phyloP scores from a whole-genome alignment of 768 basidiomycete species.

The Boletus insuetus region DNA sequence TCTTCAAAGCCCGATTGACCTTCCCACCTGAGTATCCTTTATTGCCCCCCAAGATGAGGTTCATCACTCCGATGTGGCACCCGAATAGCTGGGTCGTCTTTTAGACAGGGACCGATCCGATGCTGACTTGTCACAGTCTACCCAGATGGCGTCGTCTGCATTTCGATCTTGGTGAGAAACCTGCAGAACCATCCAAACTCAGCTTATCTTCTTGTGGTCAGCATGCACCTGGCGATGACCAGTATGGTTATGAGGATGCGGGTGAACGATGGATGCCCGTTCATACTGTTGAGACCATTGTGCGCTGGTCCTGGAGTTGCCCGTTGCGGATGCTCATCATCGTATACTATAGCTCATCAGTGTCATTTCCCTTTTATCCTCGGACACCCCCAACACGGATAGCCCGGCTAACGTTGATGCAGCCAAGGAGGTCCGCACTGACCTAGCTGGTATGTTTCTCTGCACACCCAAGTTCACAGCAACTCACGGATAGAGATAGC shows the following conservation, averaged over 20 bases:
- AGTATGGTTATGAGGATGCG: conserved; percentile 96
- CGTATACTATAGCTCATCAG: conserved; percentile 71
- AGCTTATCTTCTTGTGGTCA: conserved; percentile 30
- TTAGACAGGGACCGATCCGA: neutral
- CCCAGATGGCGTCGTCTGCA: conserved; percentile 87
- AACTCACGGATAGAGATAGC: conserved; percentile 39
- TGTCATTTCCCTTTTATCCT: conserved; percentile 93
- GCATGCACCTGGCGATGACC: conserved; percentile 96
- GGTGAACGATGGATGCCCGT: conserved; percentile 98
- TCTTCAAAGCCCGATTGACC: conserved; percentile 86
- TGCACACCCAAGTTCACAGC: neutral
- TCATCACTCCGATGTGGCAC: conserved; percentile 95
- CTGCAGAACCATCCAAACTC: neutral
- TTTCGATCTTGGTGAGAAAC: conserved; percentile 81
- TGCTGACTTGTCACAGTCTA: conserved; percentile 60
- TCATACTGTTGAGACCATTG: conserved; percentile 95
- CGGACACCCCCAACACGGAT: conserved; percentile 86
- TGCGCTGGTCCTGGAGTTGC: conserved; percentile 35
- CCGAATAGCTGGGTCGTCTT: conserved; percentile 76
- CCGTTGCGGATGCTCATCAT: neutral
- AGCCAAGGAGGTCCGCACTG: conserved; percentile 78
- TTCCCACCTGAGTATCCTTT: conserved; percentile 92
- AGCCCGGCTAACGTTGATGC: conserved; percentile 97
- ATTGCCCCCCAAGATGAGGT: conserved; percentile 92
- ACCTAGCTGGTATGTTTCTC: conserved; percentile 49